These are phyloP conservation scores for Talaromyces verruculosus DNA, from an alignment of 2,329 filamentous ascomycete genomes.

Conservation along the genomic window DNA sequence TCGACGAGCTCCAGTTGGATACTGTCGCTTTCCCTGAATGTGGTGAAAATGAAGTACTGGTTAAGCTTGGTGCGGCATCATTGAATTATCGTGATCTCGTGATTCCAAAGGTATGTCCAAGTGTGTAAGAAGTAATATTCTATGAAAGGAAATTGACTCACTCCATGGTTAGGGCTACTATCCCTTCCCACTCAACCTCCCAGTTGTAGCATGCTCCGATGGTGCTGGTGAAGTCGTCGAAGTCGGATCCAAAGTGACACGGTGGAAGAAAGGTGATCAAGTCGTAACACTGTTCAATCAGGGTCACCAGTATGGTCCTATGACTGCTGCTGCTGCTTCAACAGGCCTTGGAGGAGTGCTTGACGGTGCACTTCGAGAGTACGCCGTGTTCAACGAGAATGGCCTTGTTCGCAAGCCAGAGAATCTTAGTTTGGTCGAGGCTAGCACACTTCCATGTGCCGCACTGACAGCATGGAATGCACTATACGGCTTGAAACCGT, in stretches of 20 bases:
- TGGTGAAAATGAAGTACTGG: slow-evolving; percentile 70
- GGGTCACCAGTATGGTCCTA: slow-evolving; percentile 53
- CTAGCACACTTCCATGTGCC: slow-evolving; percentile 60
- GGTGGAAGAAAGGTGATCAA: slow-evolving; percentile 59
- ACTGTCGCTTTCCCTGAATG: slow-evolving; percentile 57
- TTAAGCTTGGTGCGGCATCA: slow-evolving; percentile 59
- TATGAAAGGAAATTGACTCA: slow-evolving; percentile 35
- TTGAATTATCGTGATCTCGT: slow-evolving; percentile 53
- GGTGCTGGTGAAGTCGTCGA: slow-evolving; percentile 50
- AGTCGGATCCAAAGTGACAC: slow-evolving; percentile 56
- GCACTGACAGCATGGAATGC: slow-evolving; percentile 67
- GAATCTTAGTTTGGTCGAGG: slow-evolving; percentile 55
- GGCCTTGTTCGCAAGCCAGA: slow-evolving; percentile 65
- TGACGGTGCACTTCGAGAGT: slow-evolving; percentile 67
- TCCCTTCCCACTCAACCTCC: slow-evolving; percentile 34
- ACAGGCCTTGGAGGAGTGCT: slow-evolving; percentile 67
- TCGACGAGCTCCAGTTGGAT: slow-evolving; percentile 60
- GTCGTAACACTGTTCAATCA: slow-evolving; percentile 61
- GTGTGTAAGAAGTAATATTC: not conserved
- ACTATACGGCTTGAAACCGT: slow-evolving; percentile 56
- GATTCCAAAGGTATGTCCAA: slow-evolving; percentile 47
- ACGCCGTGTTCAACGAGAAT: slow-evolving; percentile 65
- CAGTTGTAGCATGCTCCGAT: slow-evolving; percentile 38
- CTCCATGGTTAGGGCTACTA: slow-evolving; percentile 26
- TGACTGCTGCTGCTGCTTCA: slow-evolving; percentile 38